These are phyloP conservation scores for Tetrastigma voinierianum DNA, from an alignment of 164 flowering plant species.

Conservation along the genomic window DNA sequence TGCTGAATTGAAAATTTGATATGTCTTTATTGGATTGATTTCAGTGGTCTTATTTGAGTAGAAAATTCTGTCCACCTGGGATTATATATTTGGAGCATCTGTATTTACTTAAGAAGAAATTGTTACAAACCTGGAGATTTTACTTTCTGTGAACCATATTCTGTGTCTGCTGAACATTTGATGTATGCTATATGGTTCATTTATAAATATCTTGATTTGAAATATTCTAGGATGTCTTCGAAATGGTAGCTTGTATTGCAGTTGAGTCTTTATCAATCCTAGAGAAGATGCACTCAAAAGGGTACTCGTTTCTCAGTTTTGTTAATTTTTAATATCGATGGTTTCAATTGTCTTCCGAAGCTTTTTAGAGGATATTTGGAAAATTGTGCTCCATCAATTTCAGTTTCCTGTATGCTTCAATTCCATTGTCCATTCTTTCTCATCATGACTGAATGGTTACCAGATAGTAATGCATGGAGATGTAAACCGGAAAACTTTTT, in stretches of 20 bases:
- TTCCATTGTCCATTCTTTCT: slow-evolving; percentile 3
- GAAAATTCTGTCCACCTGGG: no score
- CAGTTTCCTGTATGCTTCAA: background rate
- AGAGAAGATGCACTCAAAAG: slow-evolving; percentile 84
- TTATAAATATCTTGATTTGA: background rate
- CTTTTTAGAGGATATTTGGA: background rate
- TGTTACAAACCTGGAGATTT: no score
- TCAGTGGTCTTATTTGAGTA: no score
- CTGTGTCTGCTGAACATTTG: no score
- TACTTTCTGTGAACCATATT: no score
- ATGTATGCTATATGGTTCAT: no score
- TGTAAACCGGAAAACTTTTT: slow-evolving; percentile 89
- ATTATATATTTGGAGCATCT: no score
- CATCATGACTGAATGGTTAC: background rate
- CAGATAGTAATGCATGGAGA: slow-evolving; percentile 91
- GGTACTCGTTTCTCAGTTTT: slow-evolving; percentile 36
- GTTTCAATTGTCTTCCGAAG: background rate
- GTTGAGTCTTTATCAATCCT: slow-evolving; percentile 85
- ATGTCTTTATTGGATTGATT: no score
- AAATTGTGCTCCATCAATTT: background rate
- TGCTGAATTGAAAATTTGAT: no score
- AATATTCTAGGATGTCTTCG: slow-evolving; percentile 67
- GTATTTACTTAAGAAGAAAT: no score
- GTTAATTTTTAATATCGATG: background rate
- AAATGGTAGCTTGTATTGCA: slow-evolving; percentile 91